Evolutionary conservation across 2,329 filamentous ascomycete genomes (phyloP), one percentile per base, ranked within the genome.

Genomic region (Ambrosiella xylebori): DNA sequence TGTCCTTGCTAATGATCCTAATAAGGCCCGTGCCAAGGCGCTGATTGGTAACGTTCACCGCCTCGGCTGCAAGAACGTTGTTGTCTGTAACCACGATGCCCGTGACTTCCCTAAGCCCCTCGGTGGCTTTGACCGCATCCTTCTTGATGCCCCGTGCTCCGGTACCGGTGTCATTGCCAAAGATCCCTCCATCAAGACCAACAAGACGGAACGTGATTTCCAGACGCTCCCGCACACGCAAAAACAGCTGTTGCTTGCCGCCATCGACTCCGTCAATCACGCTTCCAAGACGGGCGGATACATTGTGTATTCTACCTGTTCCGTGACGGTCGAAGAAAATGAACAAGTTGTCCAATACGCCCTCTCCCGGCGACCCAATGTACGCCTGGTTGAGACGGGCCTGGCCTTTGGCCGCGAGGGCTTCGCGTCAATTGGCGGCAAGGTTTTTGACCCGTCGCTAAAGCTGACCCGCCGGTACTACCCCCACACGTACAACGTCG

Each of bases 111-210:
- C 93, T 36, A 87, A 84, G 66, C 87, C 95, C 41, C 89, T 98
- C 70, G 93, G 91, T 60, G 93, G 93, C 11, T 98, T 98, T 63
- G 93, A 98, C 70, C 81, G 93, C 62, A 88, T 98, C 5, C 74
- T 97, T 51, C 85, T 97, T 60, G 90, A 98, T 72, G 90, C 89
- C 1, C 93, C 93, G 3, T 97, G 93, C 74, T 95, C 90, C 2
- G 91, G 93, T 64, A 98, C 93, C 0, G 93, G 93, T 65, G 93
- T 98, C 67, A 98, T 98, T 64, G 86, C 89, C 62, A 98, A 98
- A 74, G 93, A 98, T 71, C 81, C 91, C 38, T 88, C 85, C 63
- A 89, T 98, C 64, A 98, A 98, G 78, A 97, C 91, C 27, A 97
- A 96, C 76, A 97, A 97, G 77, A 94, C 87, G 9, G 88, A 95